These are phyloP conservation scores for Xylaria arbuscula DNA, from an alignment of 2,329 filamentous ascomycete genomes.

Conservation along the genomic window DNA sequence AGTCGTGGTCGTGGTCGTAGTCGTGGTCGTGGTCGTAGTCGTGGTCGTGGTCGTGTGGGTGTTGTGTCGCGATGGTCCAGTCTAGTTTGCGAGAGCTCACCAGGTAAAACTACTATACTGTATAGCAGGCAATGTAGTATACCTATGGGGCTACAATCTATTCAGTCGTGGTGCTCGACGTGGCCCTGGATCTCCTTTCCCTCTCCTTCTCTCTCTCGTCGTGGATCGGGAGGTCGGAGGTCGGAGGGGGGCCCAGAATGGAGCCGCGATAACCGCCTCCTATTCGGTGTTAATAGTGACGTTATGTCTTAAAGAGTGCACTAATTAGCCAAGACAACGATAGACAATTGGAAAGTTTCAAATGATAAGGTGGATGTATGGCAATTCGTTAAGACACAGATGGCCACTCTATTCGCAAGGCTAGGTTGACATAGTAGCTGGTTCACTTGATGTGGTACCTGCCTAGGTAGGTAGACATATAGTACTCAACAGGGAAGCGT, in stretches of 20 bases:
- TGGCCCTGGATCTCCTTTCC: neutral
- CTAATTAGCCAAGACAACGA: constrained; percentile 1
- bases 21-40: neutral
- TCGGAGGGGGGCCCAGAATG: constrained; percentile 8
- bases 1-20: neutral
- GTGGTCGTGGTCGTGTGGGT: neutral
- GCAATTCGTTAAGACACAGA: constrained; percentile 23
- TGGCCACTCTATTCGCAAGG: constrained; percentile 23
- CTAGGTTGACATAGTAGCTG: constrained; percentile 7
- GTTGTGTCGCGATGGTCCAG: neutral
- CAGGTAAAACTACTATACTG: constrained; percentile 5
- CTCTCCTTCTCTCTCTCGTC: neutral
- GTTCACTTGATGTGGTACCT: constrained; percentile 8
- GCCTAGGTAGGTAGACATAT: neutral
- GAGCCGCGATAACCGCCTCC: constrained; percentile 34
- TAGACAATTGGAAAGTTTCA: constrained; percentile 22
- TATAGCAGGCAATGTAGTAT: constrained; percentile 1
- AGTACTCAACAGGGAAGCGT: neutral
- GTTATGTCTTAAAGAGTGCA: constrained; percentile 11
- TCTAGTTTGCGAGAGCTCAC: neutral
- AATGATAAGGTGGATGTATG: constrained; percentile 9
- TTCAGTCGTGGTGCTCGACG: neutral
- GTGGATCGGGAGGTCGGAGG: constrained; percentile 16
- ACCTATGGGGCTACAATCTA: neutral
- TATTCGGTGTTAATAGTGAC: constrained; percentile 24